Base-by-base conservation (phyloP, 2,329 filamentous ascomycete species). In the Neonectria faginata region DNA sequence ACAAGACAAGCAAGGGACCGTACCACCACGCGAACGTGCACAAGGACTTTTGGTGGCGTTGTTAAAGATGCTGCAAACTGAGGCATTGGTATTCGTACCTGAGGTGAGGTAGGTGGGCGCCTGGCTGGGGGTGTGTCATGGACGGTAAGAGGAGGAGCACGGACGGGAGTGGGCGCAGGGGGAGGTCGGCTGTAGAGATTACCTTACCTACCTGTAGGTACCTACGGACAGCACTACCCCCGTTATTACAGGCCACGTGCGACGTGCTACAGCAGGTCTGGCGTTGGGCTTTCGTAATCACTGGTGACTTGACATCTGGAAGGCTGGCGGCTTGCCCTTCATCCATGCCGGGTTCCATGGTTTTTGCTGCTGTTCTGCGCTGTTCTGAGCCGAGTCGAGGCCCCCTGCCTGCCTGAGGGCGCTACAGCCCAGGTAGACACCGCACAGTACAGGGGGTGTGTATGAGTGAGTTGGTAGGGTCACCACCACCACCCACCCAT, bases 11-110 rank as follows among this genome's bases (percentile, higher is more conserved):
- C 27, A 47, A 27, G 54, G 42, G 5, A 53, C 48, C 39, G 39
- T 54, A 60, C 48, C 51, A 59, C 57, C 27, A 25, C 5, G 25
- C 31, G 51, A 20, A 57, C 54, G 29, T 29, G 8, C 44, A 29
- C 39, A 16, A 42, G 39, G n/a, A 11, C 39, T 42, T 41, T 42
- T 41, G n/a, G 39, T 51, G 47, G 47, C 47, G n/a, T 29, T 51
- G 27, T 7, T 25, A 31, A n/a, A 31, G 47, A 51, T 51, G 47
- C 47, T 51, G 29, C 18, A 33, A 7, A 3, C 11, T 18, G 47
- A 33, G 16, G 47, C 25, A 27, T 47, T 22, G 16, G 47, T 47
- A 27, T 47, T 22, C 44, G 45, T 50, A 29, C 25, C 25, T 50
- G 45, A 50, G 22, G 25, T 31, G 45, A 12, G 33, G 33, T 4